A percentile compares a stretch with the other conserved stretches of the same genome.
phyloP scores from a whole-genome alignment of 2,329 filamentous ascomycete genomes.

The Colletotrichum musicola region DNA sequence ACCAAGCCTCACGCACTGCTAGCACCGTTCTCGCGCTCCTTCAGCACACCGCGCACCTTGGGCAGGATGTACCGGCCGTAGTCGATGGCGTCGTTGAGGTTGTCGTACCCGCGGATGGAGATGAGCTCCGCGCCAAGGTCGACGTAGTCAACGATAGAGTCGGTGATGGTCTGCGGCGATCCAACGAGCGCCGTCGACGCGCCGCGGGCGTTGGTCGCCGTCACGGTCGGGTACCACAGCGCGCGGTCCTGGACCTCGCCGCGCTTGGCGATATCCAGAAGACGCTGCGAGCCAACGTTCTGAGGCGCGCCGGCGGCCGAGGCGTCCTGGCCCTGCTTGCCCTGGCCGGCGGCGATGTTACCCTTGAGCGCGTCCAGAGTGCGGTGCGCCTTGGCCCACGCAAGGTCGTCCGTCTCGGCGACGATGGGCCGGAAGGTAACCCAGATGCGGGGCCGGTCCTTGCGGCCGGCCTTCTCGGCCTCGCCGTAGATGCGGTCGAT shows the following conservation, averaged over 20 bases:
- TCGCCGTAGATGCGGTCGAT: constrained; percentile 71
- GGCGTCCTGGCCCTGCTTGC: constrained; percentile 42
- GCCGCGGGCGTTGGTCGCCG: constrained; percentile 69
- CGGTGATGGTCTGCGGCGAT: constrained; percentile 63
- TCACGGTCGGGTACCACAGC: constrained; percentile 74
- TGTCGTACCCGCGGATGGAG: constrained; percentile 72
- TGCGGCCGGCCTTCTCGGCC: constrained; percentile 67
- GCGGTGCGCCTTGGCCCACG: constrained; percentile 71
- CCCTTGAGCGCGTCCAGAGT: constrained; percentile 65
- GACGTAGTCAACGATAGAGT: constrained; percentile 69
- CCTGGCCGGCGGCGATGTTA: constrained; percentile 53
- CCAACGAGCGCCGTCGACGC: constrained; percentile 71
- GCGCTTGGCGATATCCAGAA: constrained; percentile 67
- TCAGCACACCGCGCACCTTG: constrained; percentile 55
- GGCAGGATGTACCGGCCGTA: constrained; percentile 70
- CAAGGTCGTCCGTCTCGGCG: constrained; percentile 72
- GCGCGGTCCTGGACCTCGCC: constrained; percentile 72
- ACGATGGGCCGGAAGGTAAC: constrained; percentile 73
- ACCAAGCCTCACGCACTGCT: neutral
- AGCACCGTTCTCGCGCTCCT: constrained; percentile 41
- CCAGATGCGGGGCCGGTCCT: constrained; percentile 71
- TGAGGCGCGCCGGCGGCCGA: constrained; percentile 59
- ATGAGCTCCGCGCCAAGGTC: constrained; percentile 68
- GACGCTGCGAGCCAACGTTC: constrained; percentile 69
- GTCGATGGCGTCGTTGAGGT: constrained; percentile 70